Conservation (phyloP, 1,139 yeast species). For the Yarrowia galli region DNA sequence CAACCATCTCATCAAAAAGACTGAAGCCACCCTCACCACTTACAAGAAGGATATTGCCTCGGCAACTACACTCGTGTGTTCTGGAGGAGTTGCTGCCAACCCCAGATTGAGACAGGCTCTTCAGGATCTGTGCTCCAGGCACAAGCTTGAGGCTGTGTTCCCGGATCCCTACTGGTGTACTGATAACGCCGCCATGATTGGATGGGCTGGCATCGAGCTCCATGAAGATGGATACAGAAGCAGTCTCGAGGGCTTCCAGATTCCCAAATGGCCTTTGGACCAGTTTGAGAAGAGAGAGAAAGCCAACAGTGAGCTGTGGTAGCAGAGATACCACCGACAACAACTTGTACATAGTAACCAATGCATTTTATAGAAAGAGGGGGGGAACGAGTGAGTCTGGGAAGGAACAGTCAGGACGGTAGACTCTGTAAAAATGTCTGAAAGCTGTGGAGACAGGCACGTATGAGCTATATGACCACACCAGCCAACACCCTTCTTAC, state of each 20-base stretch:
- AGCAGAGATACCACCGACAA: not conserved
- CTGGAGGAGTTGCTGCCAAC: slow-evolving; percentile 96
- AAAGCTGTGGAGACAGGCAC: not conserved
- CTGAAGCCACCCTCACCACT: not conserved
- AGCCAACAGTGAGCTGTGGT: not conserved
- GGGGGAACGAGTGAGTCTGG: too few relatives aligned
- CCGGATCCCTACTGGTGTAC: slow-evolving; percentile 82
- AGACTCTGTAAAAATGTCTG: too few relatives aligned
- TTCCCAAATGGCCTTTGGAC: slow-evolving; percentile 73
- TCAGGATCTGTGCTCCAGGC: not conserved
- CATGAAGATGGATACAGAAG: slow-evolving; percentile 61
- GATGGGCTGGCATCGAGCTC: slow-evolving; percentile 93
- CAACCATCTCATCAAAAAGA: slow-evolving; percentile 61
- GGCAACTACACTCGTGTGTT: slow-evolving; percentile 64
- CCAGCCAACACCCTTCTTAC: too few relatives aligned
- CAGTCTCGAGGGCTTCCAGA: slow-evolving; percentile 62
- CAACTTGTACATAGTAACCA: not conserved
- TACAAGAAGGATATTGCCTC: slow-evolving; percentile 46
- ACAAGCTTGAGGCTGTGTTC: slow-evolving; percentile 57
- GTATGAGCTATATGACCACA: not conserved
- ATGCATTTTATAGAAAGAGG: not conserved
- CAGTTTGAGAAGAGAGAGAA: slow-evolving; percentile 39
- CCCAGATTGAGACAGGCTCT: slow-evolving; percentile 62
- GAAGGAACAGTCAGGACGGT: too few relatives aligned
- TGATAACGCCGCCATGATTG: slow-evolving; percentile 97